Conservation (phyloP, 2,329 filamentous ascomycete species). For the Orbilia blumenaviensis region DNA sequence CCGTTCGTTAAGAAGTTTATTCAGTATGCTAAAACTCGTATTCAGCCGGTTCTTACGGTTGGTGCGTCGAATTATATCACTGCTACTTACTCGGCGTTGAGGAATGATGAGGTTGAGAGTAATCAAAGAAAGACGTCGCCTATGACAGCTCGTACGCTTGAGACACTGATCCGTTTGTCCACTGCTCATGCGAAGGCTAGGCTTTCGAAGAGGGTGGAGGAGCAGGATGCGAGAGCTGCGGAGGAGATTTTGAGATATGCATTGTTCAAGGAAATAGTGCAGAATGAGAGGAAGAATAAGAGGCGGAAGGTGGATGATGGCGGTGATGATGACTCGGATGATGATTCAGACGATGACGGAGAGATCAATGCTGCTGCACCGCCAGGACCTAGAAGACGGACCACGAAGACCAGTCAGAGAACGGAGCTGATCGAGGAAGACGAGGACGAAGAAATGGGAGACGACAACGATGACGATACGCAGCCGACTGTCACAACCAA, state of each 20-base stretch:
- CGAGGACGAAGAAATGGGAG: constrained; percentile 60
- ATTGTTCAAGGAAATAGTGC: constrained; percentile 93
- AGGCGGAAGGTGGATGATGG: constrained; percentile 78
- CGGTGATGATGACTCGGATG: constrained; percentile 68
- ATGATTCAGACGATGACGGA: constrained; percentile 64
- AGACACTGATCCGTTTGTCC: constrained; percentile 96
- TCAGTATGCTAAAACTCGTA: constrained; percentile 91
- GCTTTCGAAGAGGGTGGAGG: constrained; percentile 85
- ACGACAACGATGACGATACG: constrained; percentile 61
- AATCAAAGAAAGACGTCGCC: constrained; percentile 93
- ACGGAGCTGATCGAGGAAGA: constrained; percentile 60
- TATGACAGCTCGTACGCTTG: constrained; percentile 94
- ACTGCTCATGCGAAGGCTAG: constrained; percentile 95
- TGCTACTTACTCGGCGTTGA: constrained; percentile 85
- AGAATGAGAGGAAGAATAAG: constrained; percentile 73
- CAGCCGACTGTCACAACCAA: constrained; percentile 58
- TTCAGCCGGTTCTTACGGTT: constrained; percentile 89
- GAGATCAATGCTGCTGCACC: constrained; percentile 65
- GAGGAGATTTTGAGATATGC: constrained; percentile 92
- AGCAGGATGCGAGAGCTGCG: constrained; percentile 85
- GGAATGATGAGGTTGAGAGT: constrained; percentile 94
- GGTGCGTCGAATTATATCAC: constrained; percentile 92
- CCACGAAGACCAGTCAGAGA: constrained; percentile 64
- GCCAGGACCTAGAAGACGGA: constrained; percentile 63
- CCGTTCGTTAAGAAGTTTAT: constrained; percentile 99